A percentile compares a stretch with the other conserved stretches of the same genome.
phyloP scores from a whole-genome alignment of 1,284 basidiomycete species.

The Moesziomyces parantarcticus region DNA sequence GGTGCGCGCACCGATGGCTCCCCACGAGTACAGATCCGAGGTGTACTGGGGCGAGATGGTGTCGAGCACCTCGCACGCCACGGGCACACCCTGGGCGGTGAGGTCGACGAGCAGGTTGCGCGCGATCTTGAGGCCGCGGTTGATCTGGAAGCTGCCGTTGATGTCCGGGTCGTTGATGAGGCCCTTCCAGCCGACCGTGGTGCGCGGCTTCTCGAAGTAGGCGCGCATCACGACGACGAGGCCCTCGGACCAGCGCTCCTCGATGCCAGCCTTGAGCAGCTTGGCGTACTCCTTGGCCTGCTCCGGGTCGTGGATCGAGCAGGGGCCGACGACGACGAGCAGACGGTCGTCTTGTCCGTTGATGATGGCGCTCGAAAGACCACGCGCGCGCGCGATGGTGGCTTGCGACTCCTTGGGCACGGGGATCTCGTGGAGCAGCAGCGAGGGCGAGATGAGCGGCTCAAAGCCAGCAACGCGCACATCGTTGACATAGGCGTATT shows the following conservation, averaged over 20 bases:
- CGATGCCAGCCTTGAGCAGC: constrained; percentile 51
- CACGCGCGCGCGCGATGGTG: constrained; percentile 61
- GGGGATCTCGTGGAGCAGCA: constrained; percentile 65
- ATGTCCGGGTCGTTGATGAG: constrained; percentile 80
- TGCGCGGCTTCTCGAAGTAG: constrained; percentile 88
- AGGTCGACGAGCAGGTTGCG: constrained; percentile 89
- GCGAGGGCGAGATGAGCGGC: constrained; percentile 62
- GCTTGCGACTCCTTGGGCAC: constrained; percentile 47
- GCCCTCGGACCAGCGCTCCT: constrained; percentile 72
- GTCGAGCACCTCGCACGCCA: constrained; percentile 91
- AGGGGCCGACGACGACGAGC: constrained; percentile 77
- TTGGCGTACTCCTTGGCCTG: constrained; percentile 91
- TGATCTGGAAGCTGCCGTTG: constrained; percentile 94
- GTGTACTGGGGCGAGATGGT: constrained; percentile 72
- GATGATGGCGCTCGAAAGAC: constrained; percentile 55
- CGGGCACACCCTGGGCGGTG: constrained; percentile 86
- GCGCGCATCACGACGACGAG: constrained; percentile 93
- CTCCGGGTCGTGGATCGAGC: constrained; percentile 90
- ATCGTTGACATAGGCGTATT: constrained; percentile 59
- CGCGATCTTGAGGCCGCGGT: constrained; percentile 82
- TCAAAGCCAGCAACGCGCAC: constrained; percentile 65
- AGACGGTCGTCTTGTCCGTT: constrained; percentile 65
- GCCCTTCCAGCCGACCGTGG: constrained; percentile 82
- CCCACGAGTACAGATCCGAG: constrained; percentile 86
- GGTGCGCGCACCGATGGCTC: constrained; percentile 95